These are phyloP conservation scores for Zymoseptoria pseudotritici DNA, from an alignment of 2,329 filamentous ascomycete species.

Conservation along the genomic window DNA sequence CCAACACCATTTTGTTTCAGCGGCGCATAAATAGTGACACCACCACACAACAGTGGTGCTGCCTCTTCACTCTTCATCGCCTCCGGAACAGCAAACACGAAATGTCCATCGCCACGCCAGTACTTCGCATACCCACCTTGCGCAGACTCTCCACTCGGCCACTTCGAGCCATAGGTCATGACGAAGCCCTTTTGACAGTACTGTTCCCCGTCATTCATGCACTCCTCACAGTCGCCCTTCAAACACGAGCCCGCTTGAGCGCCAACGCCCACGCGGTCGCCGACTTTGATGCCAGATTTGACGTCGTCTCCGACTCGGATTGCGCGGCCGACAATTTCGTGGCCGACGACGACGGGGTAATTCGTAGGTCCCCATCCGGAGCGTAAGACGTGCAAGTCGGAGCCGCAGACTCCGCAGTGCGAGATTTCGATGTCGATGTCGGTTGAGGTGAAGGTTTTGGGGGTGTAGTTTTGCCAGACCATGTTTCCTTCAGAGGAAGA, in stretches of 20 bases:
- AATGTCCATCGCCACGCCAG: constrained; percentile 44
- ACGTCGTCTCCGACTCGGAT: constrained; percentile 27
- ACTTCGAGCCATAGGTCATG: constrained; percentile 22
- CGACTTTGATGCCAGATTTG: constrained; percentile 28
- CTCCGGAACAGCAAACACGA: constrained; percentile 50
- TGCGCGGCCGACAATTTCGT: constrained; percentile 30
- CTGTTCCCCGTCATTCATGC: constrained; percentile 38
- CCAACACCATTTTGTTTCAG: constrained; percentile 60
- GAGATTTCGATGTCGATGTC: constrained; percentile 37
- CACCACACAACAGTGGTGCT: constrained; percentile 68
- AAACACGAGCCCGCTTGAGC: constrained; percentile 44
- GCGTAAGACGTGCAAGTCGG: constrained; percentile 27
- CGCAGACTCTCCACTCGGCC: constrained; percentile 33
- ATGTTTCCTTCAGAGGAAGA: constrained; percentile 47
- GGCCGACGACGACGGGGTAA: constrained; percentile 25
- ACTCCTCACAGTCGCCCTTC: constrained; percentile 45
- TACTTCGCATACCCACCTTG: constrained; percentile 56
- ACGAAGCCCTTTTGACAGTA: constrained; percentile 32
- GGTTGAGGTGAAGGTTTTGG: constrained; percentile 34
- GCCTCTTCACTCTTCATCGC: constrained; percentile 42
- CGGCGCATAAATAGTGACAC: constrained; percentile 66
- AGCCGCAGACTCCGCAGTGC: constrained; percentile 32
- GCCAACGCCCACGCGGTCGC: constrained; percentile 44
- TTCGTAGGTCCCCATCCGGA: constrained; percentile 33
- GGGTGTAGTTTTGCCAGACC: constrained; percentile 41